Evolutionary conservation across 371 early-diverging fungal genomes (phyloP).

Genomic region (Mortierella sp.): DNA sequence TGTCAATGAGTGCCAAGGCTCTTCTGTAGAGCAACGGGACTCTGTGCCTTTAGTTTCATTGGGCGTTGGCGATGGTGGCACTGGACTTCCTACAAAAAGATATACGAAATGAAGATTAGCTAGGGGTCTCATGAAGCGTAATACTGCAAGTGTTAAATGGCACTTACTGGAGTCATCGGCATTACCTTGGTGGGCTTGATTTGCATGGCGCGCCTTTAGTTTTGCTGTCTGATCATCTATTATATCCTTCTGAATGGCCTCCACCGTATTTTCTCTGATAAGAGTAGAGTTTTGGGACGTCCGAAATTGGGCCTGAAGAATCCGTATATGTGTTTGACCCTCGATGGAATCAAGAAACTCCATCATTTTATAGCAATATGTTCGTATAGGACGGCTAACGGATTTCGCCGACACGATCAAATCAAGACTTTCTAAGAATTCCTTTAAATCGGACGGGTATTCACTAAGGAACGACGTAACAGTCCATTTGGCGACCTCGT

Average conservation of each 20-base stretch:
- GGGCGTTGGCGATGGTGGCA: too few relatives aligned
- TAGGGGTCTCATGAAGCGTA: too few relatives aligned
- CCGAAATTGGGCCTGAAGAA: slow-evolving; percentile 21
- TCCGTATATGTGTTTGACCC: slow-evolving; percentile 16
- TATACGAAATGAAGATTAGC: too few relatives aligned
- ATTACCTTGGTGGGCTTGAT: too few relatives aligned
- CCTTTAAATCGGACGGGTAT: slow-evolving; percentile 22
- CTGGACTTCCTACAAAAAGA: too few relatives aligned
- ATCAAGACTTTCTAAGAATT: slow-evolving; percentile 9
- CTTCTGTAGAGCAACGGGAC: slow-evolving; percentile 4
- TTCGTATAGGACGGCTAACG: slow-evolving; percentile 20
- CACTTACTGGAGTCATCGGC: too few relatives aligned
- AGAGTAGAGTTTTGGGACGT: slow-evolving; percentile 23
- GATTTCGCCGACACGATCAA: slow-evolving; percentile 15
- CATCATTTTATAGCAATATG: slow-evolving; percentile 14
- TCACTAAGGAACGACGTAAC: slow-evolving; percentile 8
- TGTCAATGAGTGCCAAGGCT: slow-evolving; percentile 18
- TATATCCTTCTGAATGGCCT: slow-evolving; percentile 18
- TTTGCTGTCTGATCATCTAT: slow-evolving; percentile 14
- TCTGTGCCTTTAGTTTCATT: too few relatives aligned
- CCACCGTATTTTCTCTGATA: slow-evolving; percentile 25
- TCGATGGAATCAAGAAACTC: slow-evolving; percentile 13
- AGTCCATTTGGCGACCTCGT: slow-evolving; percentile 23
- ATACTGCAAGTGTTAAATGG: too few relatives aligned
- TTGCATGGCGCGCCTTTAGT: not conserved